phyloP scores from a whole-genome alignment of 2,329 filamentous ascomycete species.

The Aureobasidium lini region DNA sequence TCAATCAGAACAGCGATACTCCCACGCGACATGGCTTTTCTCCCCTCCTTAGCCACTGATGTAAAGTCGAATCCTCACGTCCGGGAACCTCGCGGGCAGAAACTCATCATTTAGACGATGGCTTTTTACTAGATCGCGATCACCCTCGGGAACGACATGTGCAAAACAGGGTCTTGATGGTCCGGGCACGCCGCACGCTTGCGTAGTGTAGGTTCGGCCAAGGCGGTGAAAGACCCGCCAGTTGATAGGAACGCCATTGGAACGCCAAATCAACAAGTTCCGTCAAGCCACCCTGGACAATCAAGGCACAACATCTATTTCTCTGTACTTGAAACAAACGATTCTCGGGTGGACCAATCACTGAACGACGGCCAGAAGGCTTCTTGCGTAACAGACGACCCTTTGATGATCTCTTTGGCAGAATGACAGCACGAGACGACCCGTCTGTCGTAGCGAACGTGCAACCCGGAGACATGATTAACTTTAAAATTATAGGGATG shows the following conservation, averaged over 20 bases:
- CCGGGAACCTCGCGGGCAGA: not conserved
- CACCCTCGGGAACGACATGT: not conserved
- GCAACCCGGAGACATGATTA: too few species aligned
- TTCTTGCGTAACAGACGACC: not conserved
- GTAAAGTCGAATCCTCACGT: not conserved
- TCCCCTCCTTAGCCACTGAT: conserved; percentile 1
- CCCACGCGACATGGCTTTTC: not conserved
- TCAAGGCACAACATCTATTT: not conserved
- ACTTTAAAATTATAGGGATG: not conserved
- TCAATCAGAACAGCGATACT: not conserved
- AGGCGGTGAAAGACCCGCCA: not conserved
- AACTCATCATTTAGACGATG: not conserved
- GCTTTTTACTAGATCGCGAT: not conserved
- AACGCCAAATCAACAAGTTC: not conserved
- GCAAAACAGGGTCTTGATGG: not conserved
- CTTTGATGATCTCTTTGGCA: not conserved
- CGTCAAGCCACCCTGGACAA: not conserved
- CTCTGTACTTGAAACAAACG: not conserved
- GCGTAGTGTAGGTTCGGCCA: too few species aligned
- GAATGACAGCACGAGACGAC: too few species aligned
- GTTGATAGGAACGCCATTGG: too few species aligned
- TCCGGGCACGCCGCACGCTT: not conserved
- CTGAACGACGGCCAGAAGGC: not conserved
- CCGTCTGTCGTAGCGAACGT: too few species aligned
- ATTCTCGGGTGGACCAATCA: not conserved